Conservation (phyloP, 139 green algal species). For the Raphidocelis subcapitata region DNA sequence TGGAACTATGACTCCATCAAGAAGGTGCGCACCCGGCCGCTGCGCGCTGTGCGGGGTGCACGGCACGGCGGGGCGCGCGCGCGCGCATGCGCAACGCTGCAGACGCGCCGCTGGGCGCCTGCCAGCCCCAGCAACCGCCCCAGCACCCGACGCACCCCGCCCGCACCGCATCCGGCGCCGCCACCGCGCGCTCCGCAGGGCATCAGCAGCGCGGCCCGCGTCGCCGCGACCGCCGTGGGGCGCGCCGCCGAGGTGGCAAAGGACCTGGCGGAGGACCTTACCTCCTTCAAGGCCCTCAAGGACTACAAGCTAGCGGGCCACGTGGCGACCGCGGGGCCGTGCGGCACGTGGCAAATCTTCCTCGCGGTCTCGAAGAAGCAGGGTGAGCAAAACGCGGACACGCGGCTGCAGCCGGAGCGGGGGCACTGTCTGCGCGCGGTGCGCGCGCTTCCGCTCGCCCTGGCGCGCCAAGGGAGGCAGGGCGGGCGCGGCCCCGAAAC, state of each 20-base stretch:
- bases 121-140: too few relatives aligned
- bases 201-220: conserved; percentile 2
- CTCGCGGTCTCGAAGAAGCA: conserved; percentile 25
- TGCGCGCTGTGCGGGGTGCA: too few relatives aligned
- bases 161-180: too few relatives aligned
- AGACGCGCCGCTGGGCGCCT: too few relatives aligned
- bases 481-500: too few relatives aligned
- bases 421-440: background rate
- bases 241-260: conserved; percentile 23
- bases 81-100: too few relatives aligned
- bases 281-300: conserved; percentile 28
- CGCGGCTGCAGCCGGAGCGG: background rate
- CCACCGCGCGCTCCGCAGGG: conserved; percentile 1
- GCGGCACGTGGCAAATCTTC: conserved; percentile 35
- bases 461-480: background rate
- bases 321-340: conserved; percentile 37
- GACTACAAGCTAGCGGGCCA: conserved; percentile 33
- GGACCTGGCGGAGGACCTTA: conserved; percentile 25
- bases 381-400: background rate
- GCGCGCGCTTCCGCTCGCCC: background rate
- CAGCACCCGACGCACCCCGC: too few relatives aligned
- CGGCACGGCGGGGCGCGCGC: too few relatives aligned
- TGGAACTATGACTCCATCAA: too few relatives aligned
- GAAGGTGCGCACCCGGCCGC: too few relatives aligned
- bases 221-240: conserved; percentile 20